Evolutionary conservation across 78 protist genomes (phyloP).

Genomic region (Planoprotostelium fungivorum): DNA sequence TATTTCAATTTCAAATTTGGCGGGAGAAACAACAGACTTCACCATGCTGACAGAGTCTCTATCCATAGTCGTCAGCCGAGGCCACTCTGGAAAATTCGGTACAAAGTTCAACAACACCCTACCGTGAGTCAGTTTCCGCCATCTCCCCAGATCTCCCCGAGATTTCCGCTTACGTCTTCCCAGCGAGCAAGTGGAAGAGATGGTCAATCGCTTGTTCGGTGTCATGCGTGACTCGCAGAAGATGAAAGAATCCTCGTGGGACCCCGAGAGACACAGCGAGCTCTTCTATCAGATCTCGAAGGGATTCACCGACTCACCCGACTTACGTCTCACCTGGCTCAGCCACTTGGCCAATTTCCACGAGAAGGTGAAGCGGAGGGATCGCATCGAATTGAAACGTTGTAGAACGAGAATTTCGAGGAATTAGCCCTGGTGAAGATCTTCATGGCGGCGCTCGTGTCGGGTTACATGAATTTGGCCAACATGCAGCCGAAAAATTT

Average conservation of each 20-base stretch:
- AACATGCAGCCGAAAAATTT: slow-evolving; percentile 14
- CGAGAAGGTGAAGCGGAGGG: not conserved
- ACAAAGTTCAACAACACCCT: not conserved
- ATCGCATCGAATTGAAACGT: not conserved
- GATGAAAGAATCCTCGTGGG: slow-evolving; percentile 39
- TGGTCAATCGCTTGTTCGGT: slow-evolving; percentile 23
- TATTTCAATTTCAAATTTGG: slow-evolving; percentile 38
- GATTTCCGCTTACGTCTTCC: too few species aligned
- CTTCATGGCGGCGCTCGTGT: slow-evolving; percentile 42
- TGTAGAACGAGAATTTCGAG: slow-evolving; percentile 16
- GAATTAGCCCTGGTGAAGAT: slow-evolving; percentile 45
- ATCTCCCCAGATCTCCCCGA: too few species aligned
- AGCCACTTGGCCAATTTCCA: slow-evolving; percentile 33
- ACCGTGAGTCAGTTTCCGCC: too few species aligned
- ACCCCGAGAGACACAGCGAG: slow-evolving; percentile 60
- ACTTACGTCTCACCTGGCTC: slow-evolving; percentile 62
- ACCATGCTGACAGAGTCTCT: not conserved
- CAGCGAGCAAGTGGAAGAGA: slow-evolving; percentile 44
- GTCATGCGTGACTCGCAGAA: slow-evolving; percentile 32
- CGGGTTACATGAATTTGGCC: slow-evolving; percentile 14
- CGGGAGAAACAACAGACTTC: slow-evolving; percentile 2
- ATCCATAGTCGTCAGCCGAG: not conserved
- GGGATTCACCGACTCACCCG: slow-evolving; percentile 44
- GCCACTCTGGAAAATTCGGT: not conserved
- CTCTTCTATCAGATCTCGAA: slow-evolving; percentile 32